Evolutionary conservation across 257 asterid genomes (phyloP).

Genomic region (Anisodus acutangulus): DNA sequence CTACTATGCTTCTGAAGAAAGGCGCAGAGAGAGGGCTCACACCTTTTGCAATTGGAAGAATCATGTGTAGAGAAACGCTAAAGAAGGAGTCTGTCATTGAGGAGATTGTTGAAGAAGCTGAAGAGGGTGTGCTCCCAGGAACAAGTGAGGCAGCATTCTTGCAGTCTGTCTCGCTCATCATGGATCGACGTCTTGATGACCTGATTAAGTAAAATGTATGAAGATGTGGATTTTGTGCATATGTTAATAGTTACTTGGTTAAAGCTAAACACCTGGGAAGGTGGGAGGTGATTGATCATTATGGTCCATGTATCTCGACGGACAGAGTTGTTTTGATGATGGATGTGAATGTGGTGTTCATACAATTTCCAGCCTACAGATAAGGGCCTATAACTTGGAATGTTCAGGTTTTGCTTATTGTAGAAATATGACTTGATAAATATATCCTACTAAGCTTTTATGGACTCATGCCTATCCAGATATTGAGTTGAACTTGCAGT

Average conservation of each 20-base stretch:
- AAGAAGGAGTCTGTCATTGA: conserved; percentile 61
- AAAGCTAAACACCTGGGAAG: background rate
- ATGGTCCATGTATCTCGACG: background rate
- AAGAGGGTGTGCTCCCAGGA: conserved; percentile 58
- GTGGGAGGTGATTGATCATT: background rate
- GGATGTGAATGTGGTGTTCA: background rate
- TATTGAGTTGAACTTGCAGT: background rate
- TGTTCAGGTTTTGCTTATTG: conserved; percentile 10
- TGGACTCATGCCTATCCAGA: background rate
- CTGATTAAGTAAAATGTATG: conserved; percentile 18
- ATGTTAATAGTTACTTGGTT: background rate
- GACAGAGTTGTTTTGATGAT: background rate
- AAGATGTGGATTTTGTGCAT: conserved; percentile 32
- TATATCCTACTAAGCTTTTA: background rate
- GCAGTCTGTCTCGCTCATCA: conserved; percentile 50
- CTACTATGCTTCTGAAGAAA: conserved; percentile 80
- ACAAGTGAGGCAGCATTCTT: conserved; percentile 62
- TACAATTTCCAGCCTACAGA: background rate
- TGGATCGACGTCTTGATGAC: conserved; percentile 61
- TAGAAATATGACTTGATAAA: background rate
- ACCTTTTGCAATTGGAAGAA: conserved; percentile 67
- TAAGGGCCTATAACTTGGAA: background rate
- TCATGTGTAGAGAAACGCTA: conserved; percentile 68
- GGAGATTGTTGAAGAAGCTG: conserved; percentile 63
- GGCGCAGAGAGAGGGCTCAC: conserved; percentile 68